Evolutionary conservation across 2,329 filamentous ascomycete genomes (phyloP).

Genomic region (Albifimbria verrucaria): DNA sequence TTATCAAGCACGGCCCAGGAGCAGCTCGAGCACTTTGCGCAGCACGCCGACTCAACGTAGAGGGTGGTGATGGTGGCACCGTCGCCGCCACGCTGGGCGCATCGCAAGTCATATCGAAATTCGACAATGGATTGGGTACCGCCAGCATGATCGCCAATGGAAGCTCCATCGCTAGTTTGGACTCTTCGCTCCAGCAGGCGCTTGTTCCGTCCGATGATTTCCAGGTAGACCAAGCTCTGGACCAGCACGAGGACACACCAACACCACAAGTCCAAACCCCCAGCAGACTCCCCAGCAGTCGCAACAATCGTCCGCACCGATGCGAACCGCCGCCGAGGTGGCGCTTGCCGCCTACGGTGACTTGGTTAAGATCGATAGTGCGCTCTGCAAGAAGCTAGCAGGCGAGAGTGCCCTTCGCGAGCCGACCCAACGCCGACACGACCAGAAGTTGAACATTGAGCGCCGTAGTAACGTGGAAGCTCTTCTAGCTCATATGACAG

Average conservation of each 20-base stretch:
- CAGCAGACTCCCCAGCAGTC: conserved; percentile 14
- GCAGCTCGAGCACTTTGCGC: conserved; percentile 26
- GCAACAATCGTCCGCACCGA: conserved; percentile 2
- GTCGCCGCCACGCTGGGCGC: not conserved
- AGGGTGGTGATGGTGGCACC: not conserved
- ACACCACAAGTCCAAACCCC: conserved; percentile 3
- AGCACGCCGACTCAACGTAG: conserved; percentile 4
- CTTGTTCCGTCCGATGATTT: not conserved
- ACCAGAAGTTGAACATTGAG: conserved; percentile 53
- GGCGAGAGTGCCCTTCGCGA: conserved; percentile 45
- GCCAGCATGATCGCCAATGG: conserved; percentile 10
- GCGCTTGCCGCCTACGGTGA: conserved; percentile 45
- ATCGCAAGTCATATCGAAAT: not conserved
- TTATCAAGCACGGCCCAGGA: conserved; percentile 21
- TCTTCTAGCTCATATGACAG: conserved; percentile 54
- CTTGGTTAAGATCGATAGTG: conserved; percentile 47
- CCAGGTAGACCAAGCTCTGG: not conserved
- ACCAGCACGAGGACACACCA: not conserved
- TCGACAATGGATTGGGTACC: conserved; percentile 10
- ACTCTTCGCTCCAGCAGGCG: conserved; percentile 4
- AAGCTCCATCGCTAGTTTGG: conserved; percentile 4
- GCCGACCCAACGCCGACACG: conserved; percentile 50
- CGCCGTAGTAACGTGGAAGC: conserved; percentile 60
- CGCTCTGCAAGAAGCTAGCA: conserved; percentile 52
- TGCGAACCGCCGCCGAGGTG: conserved; percentile 42